A percentile compares a stretch with the other conserved stretches of the same genome.
Conservation (phyloP, 2,329 filamentous ascomycete species). For the Orbilia javanica region DNA sequence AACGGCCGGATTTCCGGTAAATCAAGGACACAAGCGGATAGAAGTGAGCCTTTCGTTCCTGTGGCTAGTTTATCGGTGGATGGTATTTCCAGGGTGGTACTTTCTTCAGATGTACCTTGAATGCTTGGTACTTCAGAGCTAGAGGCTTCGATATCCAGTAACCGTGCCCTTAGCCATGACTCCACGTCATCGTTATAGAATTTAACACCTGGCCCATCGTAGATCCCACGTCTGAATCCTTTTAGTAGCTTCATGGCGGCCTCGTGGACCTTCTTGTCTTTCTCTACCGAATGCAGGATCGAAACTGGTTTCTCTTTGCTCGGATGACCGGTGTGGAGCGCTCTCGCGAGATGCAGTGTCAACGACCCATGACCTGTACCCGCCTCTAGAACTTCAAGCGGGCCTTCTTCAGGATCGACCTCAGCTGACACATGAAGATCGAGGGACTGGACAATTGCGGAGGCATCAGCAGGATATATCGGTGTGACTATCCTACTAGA, state of each 20-base stretch:
- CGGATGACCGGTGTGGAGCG: constrained; percentile 80
- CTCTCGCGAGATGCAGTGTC: constrained; percentile 80
- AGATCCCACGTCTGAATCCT: constrained; percentile 40
- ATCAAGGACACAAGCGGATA: constrained; percentile 53
- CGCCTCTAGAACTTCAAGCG: constrained; percentile 82
- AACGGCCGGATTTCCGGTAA: constrained; percentile 40
- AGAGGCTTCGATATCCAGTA: background rate
- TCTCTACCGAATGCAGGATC: constrained; percentile 46
- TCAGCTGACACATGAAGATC: constrained; percentile 74
- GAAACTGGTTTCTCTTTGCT: constrained; percentile 20
- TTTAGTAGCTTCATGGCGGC: constrained; percentile 29
- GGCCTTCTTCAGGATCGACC: constrained; percentile 64
- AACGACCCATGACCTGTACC: constrained; percentile 87
- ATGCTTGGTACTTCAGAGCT: constrained; percentile 5
- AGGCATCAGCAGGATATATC: constrained; percentile 81
- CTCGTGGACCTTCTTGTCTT: background rate
- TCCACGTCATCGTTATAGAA: constrained; percentile 40
- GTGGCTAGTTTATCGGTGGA: background rate
- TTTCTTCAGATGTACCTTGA: constrained; percentile 12
- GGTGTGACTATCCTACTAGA: constrained; percentile 80
- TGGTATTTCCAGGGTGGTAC: background rate
- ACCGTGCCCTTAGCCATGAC: constrained; percentile 23
- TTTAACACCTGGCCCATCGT: constrained; percentile 25
- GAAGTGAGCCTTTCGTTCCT: constrained; percentile 14
- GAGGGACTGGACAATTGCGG: constrained; percentile 79